Evolutionary conservation across 2,329 filamentous ascomycete species (phyloP).

Genomic region (Cladophialophora psammophila): DNA sequence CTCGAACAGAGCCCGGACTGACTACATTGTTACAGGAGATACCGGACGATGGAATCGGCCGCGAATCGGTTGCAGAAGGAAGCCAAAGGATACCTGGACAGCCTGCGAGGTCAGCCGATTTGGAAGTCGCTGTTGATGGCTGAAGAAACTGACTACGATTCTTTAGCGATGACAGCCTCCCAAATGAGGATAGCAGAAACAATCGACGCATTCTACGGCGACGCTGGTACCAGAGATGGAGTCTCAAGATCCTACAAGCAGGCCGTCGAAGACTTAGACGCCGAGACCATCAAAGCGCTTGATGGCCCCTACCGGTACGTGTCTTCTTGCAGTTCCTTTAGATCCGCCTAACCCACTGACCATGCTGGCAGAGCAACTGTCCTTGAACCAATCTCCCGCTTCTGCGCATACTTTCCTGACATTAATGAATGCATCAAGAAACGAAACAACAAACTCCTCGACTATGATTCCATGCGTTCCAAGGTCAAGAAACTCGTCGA

Average conservation of each 20-base stretch:
- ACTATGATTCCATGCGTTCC: constrained; percentile 94
- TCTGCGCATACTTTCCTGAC: constrained; percentile 98
- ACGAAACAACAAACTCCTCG: constrained; percentile 95
- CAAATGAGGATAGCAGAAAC: constrained; percentile 99
- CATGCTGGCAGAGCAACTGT: constrained; percentile 74
- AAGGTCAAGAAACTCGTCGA: constrained; percentile 97
- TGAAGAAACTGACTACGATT: constrained; percentile 12
- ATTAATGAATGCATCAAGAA: constrained; percentile 99
- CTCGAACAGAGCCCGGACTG: constrained; percentile 4
- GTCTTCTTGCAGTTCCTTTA: constrained; percentile 27
- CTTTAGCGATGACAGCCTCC: constrained; percentile 93
- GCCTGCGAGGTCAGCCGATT: constrained; percentile 74
- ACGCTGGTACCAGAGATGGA: constrained; percentile 91
- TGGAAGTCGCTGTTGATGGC: background rate
- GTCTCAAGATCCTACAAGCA: constrained; percentile 98
- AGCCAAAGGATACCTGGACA: constrained; percentile 97
- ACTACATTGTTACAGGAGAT: constrained; percentile 68
- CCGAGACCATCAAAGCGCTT: constrained; percentile 97
- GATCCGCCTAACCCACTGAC: constrained; percentile 3
- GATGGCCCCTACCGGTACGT: constrained; percentile 87
- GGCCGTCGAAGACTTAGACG: constrained; percentile 95
- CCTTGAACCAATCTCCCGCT: constrained; percentile 91
- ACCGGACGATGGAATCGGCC: constrained; percentile 96
- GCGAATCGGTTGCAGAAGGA: constrained; percentile 93
- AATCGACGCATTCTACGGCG: constrained; percentile 98